Conservation (phyloP, 805 yeast species). For the Sporopachydermia quercuum region DNA sequence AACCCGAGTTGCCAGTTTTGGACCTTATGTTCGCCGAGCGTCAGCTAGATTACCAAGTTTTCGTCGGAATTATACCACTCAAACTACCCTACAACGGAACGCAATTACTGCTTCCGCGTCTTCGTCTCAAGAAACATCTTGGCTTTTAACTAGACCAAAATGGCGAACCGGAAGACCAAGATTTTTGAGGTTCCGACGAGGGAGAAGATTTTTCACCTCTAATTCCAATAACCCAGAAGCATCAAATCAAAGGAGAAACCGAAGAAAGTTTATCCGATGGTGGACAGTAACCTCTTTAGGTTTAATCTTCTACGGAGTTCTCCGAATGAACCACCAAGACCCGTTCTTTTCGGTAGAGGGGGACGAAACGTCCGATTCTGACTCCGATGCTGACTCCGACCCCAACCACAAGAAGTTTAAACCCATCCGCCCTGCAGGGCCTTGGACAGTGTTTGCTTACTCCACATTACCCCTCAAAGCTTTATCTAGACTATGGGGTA, state of each 20-base stretch:
- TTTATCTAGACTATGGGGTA: constrained; percentile 89
- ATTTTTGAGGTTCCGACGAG: neutral
- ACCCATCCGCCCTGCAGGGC: constrained; percentile 43
- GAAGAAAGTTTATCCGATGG: neutral
- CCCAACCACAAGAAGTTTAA: constrained; percentile 15
- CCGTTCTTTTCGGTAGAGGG: constrained; percentile 9
- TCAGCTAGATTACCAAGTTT: neutral
- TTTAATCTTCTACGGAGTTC: neutral
- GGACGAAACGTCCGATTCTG: constrained; percentile 12
- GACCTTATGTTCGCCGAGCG: neutral
- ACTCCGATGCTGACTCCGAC: constrained; percentile 15
- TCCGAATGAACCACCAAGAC: constrained; percentile 9
- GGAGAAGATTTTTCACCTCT: neutral
- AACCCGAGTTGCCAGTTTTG: neutral
- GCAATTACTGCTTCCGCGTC: neutral
- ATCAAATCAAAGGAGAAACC: neutral
- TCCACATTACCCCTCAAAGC: constrained; percentile 84
- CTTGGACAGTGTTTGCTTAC: constrained; percentile 85
- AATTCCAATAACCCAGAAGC: neutral
- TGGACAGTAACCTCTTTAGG: constrained; percentile 2
- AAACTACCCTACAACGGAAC: neutral
- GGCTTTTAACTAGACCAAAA: neutral
- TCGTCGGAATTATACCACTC: neutral
- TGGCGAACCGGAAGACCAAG: constrained; percentile 1
- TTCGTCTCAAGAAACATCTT: neutral